A percentile compares a stretch with the other conserved stretches of the same genome.
These are phyloP conservation scores for Micractinium sp. DNA, from an alignment of 139 green algal genomes.

Conservation along the genomic window DNA sequence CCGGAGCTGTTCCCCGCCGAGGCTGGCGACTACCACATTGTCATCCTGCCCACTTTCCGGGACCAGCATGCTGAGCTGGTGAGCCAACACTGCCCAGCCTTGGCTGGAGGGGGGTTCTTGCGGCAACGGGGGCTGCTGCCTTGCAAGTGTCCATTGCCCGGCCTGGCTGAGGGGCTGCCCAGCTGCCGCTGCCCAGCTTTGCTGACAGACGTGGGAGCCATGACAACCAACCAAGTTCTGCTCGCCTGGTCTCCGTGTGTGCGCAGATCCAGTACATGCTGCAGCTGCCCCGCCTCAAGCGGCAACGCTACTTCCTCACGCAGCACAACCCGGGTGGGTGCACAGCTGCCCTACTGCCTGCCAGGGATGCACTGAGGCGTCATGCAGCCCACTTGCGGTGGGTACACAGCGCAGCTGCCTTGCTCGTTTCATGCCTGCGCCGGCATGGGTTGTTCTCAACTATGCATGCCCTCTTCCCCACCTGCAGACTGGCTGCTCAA, in stretches of 20 bases:
- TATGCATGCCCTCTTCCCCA: no score
- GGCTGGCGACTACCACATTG: constrained; percentile 30
- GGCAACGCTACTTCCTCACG: constrained; percentile 25
- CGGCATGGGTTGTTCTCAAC: no score
- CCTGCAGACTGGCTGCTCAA: constrained; percentile 33
- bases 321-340: constrained; percentile 26
- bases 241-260: neutral
- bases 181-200: no score
- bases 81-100: neutral
- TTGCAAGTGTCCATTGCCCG: neutral
- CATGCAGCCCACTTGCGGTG: neutral
- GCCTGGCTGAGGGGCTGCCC: neutral
- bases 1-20: constrained; percentile 24
- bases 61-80: constrained; percentile 36
- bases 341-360: neutral
- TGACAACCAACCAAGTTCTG: neutral
- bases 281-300: constrained; percentile 19
- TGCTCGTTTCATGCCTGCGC: neutral
- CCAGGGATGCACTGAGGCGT: neutral
- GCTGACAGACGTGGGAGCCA: no score
- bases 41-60: constrained; percentile 31
- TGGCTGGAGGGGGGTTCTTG: neutral
- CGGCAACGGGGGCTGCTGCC: neutral
- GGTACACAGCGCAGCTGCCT: neutral
- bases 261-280: constrained; percentile 13